Evolutionary conservation across 139 green algal species (phyloP), one percentile per base, ranked within the genome.

Genomic region (Eudorina sp.): DNA sequence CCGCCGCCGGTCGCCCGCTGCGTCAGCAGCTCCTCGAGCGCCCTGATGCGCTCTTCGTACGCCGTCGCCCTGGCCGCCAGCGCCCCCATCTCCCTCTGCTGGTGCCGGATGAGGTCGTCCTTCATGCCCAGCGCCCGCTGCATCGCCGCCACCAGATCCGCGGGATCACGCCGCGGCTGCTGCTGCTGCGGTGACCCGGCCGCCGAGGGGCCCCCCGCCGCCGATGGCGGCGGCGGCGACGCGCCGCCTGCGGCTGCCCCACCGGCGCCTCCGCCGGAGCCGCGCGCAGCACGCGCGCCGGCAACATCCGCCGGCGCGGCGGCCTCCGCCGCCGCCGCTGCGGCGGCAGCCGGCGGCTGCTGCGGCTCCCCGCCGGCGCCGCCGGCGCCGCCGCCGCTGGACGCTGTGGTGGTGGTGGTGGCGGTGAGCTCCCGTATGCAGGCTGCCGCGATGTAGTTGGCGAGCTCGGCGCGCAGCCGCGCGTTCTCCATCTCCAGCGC

Each of bases 401-500:
- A 58, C 14, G 40, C 36, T 41, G 62, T 72, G 29, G 48, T 68
- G 45, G 53, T 58, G 62, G n/a, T 53, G 62, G 53, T 79, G 9
- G 83, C 36, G 51, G 60, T 75, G 3, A 94, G 77, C 83, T 92
- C 90, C 13, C 70, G 84, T 45, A 88, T 45, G 43, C 55, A 88
- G 9, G 85, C 51, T 1, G 82, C 66, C 4, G 90, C 90, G 2
- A 93, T 69, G 74, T 94, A 68, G 2, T 87, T 83, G 16, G 95
- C 95, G 27, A 97, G 89, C 68, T 97, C 94, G 0, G 94, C 89
- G 0, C 93, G 91, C 5, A 97, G 90, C 43, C 90, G 88, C 0
- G 94, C 94, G 80, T 96, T 96, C 81, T 97, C 94, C 75, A 97
- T 81, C 68, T 94, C 90, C 70, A 92, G 62, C 16, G 66, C 78